Conservation (phyloP, 495 filamentous ascomycete species). For the Talaromyces stipitatus region DNA sequence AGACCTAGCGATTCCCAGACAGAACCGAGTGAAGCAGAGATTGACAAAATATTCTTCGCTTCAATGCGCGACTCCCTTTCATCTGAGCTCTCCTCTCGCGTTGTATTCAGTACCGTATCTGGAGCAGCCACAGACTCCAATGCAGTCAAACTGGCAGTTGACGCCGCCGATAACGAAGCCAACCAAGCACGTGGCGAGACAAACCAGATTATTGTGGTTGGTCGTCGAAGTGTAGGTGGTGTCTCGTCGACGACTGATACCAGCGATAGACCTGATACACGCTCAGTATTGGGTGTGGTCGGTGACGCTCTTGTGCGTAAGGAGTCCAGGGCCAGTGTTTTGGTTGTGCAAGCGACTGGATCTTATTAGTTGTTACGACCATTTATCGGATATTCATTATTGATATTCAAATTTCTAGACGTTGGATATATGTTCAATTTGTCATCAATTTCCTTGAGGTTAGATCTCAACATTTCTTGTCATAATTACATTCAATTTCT, state of each 20-base stretch:
- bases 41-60: constrained; percentile 55
- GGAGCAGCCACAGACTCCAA: constrained; percentile 15
- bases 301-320: constrained; percentile 54
- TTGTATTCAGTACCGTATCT: constrained; percentile 46
- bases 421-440: not conserved
- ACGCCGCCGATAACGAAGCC: constrained; percentile 49
- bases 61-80: constrained; percentile 56
- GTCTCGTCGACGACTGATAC: constrained; percentile 8
- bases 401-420: not conserved
- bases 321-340: constrained; percentile 61
- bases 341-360: constrained; percentile 63
- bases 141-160: constrained; percentile 24
- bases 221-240: constrained; percentile 37
- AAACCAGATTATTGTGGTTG: constrained; percentile 73
- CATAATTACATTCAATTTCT: too few relatives aligned
- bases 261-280: constrained; percentile 38
- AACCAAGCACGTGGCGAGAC: constrained; percentile 56
- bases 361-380: not conserved
- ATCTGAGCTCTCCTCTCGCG: constrained; percentile 45
- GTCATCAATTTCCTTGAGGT: too few relatives aligned
- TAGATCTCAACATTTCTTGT: too few relatives aligned
- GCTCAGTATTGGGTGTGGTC: constrained; percentile 57
- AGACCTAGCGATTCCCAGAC: not conserved
- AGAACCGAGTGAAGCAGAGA: constrained; percentile 9
- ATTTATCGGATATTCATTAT: too few relatives aligned